Conservation (phyloP, 2,329 filamentous ascomycete species). For the Aureobasidium subglaciale region DNA sequence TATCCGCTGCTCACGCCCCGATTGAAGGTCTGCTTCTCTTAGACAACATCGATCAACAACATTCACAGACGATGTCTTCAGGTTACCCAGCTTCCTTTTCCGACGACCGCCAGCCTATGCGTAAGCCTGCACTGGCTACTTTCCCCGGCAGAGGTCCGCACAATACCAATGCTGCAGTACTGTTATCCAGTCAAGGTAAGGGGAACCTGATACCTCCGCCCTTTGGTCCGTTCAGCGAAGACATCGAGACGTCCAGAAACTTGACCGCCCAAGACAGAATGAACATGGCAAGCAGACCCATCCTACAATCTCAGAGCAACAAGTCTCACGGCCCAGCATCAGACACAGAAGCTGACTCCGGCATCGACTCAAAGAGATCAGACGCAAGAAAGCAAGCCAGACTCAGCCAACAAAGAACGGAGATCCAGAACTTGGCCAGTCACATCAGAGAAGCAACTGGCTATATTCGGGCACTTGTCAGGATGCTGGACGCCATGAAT, state of each 20-base stretch:
- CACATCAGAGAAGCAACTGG: neutral
- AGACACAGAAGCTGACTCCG: neutral
- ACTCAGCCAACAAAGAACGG: neutral
- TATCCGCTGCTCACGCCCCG: too few relatives aligned
- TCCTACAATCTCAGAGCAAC: neutral
- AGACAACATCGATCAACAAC: too few relatives aligned
- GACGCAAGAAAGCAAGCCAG: too few relatives aligned
- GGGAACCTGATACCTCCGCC: neutral
- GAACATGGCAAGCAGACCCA: neutral
- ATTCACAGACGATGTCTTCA: too few relatives aligned
- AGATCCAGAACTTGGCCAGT: neutral
- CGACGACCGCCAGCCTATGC: neutral
- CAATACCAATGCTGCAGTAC: neutral
- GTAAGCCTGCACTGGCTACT: neutral
- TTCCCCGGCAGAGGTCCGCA: neutral
- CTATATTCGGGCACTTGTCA: neutral
- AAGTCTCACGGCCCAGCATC: neutral
- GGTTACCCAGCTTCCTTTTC: too few relatives aligned
- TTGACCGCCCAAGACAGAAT: neutral
- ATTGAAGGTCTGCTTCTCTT: too few relatives aligned
- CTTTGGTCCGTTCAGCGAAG: neutral
- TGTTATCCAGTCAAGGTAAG: neutral
- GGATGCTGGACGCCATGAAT: neutral
- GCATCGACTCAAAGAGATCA: neutral
- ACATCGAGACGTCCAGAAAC: neutral